A percentile compares a stretch with the other conserved stretches of the same genome.
Conservation (phyloP, 139 green algal genomes). For the Diplosphaera chodatii region DNA sequence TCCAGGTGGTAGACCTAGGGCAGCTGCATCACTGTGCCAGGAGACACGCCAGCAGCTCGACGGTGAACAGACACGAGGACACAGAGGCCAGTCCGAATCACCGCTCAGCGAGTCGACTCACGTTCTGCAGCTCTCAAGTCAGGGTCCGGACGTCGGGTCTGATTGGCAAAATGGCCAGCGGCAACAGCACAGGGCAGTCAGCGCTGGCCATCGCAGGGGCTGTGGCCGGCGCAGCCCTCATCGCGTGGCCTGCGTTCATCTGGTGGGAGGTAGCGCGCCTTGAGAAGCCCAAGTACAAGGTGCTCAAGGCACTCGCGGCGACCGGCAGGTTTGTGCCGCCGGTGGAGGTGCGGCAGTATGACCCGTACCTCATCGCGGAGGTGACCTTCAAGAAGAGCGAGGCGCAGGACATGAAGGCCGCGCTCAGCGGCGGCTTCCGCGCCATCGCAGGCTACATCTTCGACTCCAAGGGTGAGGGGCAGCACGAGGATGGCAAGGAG, state of each 20-base stretch:
- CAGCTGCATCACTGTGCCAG: no score
- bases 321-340: background rate
- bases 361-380: constrained; percentile 43
- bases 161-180: background rate
- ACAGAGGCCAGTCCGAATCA: no score
- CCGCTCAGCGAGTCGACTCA: no score
- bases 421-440: constrained; percentile 31
- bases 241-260: constrained; percentile 21
- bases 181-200: background rate
- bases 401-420: constrained; percentile 21
- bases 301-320: constrained; percentile 27
- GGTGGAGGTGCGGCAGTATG: constrained; percentile 34
- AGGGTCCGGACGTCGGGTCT: no score
- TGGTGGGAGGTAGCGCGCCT: constrained; percentile 33
- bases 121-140: no score
- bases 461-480: background rate
- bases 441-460: background rate
- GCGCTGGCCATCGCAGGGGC: background rate
- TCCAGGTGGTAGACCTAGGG: no score
- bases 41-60: no score
- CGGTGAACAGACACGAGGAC: no score
- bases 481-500: constrained; percentile 5
- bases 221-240: background rate
- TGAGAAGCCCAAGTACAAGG: constrained; percentile 48
- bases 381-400: constrained; percentile 16